Percentiles rank a stretch among this genome's conserved stretches.
Conservation (phyloP, 352 stramenopile genomes). For the Phytophthora palmivora region DNA sequence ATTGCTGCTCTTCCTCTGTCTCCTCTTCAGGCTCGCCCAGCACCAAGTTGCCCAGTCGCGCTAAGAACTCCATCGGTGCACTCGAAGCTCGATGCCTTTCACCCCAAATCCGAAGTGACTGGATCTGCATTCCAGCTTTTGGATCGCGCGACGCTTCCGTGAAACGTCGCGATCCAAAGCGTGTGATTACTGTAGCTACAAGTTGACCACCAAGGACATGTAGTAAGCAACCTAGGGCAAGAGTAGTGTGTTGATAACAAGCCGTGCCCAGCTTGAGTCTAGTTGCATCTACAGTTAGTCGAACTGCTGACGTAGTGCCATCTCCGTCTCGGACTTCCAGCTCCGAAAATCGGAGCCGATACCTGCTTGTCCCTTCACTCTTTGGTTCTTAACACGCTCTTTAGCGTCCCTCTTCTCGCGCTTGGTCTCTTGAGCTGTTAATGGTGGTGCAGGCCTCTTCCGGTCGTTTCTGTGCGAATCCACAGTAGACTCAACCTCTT, state of each 20-base stretch:
- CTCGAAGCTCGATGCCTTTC: slow-evolving; percentile 19
- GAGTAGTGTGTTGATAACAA: too few species aligned
- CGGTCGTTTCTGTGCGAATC: slow-evolving; percentile 12
- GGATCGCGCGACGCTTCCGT: too few species aligned
- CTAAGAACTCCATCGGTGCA: slow-evolving; percentile 68
- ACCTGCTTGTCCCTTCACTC: slow-evolving; percentile 71
- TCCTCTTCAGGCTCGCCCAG: slow-evolving; percentile 58
- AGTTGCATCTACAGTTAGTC: slow-evolving; percentile 44
- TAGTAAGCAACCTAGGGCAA: too few species aligned
- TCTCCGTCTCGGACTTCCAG: slow-evolving; percentile 87
- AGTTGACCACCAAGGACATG: too few species aligned
- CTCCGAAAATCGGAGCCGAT: slow-evolving; percentile 78
- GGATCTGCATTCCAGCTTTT: too few species aligned
- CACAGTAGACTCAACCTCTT: background rate
- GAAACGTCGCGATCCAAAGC: too few species aligned
- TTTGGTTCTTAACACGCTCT: slow-evolving; percentile 78
- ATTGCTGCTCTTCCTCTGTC: slow-evolving; percentile 58
- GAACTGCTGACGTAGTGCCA: slow-evolving; percentile 80
- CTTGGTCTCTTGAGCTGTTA: slow-evolving; percentile 16
- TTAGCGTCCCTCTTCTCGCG: slow-evolving; percentile 61
- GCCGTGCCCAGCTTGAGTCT: too few species aligned
- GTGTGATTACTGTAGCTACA: too few species aligned
- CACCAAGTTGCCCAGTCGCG: slow-evolving; percentile 54
- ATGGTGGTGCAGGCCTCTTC: slow-evolving; percentile 20
- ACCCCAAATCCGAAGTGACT: slow-evolving; percentile 11